Percentiles rank a stretch among this genome's conserved stretches.
Conservation (phyloP, 1,284 basidiomycete species). For the Irpex sp. region DNA sequence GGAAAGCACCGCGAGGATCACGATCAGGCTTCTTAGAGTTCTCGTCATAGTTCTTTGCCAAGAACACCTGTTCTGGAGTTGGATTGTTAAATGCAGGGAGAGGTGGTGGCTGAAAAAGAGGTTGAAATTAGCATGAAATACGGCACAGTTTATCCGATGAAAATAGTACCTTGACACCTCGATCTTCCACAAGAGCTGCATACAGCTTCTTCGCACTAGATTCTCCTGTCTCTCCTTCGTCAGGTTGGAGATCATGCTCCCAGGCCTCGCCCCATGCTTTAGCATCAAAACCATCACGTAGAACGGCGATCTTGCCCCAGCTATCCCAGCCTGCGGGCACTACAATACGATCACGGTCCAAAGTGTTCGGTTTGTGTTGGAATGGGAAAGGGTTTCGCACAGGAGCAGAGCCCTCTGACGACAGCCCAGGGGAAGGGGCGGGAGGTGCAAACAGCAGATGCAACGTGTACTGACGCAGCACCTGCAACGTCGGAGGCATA, state of each 20-base stretch:
- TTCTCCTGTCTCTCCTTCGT: constrained; percentile 34
- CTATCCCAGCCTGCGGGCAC: constrained; percentile 97
- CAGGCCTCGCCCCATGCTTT: constrained; percentile 78
- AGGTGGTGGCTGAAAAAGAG: constrained; percentile 45
- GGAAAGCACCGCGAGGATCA: constrained; percentile 84
- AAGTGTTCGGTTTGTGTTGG: constrained; percentile 79
- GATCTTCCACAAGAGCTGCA: constrained; percentile 60
- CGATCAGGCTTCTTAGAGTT: constrained; percentile 83
- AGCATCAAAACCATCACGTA: constrained; percentile 90
- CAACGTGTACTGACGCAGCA: constrained; percentile 82
- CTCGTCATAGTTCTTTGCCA: constrained; percentile 83
- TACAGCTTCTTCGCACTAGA: constrained; percentile 55
- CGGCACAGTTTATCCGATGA: background rate
- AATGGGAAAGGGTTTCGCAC: constrained; percentile 81
- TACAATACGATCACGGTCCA: constrained; percentile 89
- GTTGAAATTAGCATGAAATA: background rate
- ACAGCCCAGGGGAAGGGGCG: constrained; percentile 50
- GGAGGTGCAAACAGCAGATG: constrained; percentile 82
- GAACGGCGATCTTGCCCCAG: constrained; percentile 91
- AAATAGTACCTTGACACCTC: constrained; percentile 54
- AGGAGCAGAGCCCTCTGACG: constrained; percentile 47
- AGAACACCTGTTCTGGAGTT: constrained; percentile 81
- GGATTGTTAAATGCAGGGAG: constrained; percentile 73
- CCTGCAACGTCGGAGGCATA: constrained; percentile 72
- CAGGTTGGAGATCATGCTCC: constrained; percentile 59